Percentiles rank a stretch among this genome's conserved stretches.
These are phyloP conservation scores for Casaregolazyma suthepensis DNA, from an alignment of 1,139 yeast species.

Conservation along the genomic window DNA sequence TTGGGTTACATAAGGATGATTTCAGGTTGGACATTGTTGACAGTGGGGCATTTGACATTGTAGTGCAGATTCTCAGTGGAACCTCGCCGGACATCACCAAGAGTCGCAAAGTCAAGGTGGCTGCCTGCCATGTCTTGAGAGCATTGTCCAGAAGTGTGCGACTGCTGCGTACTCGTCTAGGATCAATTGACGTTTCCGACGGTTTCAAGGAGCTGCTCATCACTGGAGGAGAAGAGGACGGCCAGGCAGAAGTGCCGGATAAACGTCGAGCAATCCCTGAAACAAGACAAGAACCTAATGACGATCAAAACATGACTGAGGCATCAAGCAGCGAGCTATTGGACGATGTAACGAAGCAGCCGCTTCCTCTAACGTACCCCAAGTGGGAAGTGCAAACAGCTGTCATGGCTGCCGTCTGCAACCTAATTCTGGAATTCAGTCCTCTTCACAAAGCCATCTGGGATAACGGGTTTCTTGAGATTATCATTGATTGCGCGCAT, in stretches of 20 bases:
- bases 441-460: conserved; percentile 58
- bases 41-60: conserved; percentile 27
- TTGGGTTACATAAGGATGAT: conserved; percentile 31
- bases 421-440: conserved; percentile 73
- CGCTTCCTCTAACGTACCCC: not conserved
- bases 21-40: conserved; percentile 30
- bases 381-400: conserved; percentile 38
- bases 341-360: not conserved
- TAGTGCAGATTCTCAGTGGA: conserved; percentile 26
- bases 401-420: conserved; percentile 65
- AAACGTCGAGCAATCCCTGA: not conserved
- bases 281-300: not conserved
- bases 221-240: not conserved
- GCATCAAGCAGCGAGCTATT: not conserved
- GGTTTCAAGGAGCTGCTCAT: conserved; percentile 39
- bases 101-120: conserved; percentile 28
- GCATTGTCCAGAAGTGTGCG: conserved; percentile 72
- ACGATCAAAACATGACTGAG: conserved; percentile 5
- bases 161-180: conserved; percentile 61
- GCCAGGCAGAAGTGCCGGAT: not conserved
- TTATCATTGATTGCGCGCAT: conserved; percentile 38
- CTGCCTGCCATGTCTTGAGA: conserved; percentile 54
- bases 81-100: conserved; percentile 13
- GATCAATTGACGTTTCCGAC: conserved; percentile 49
- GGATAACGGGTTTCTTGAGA: conserved; percentile 48